Conservation (phyloP, 805 yeast species). For the Hanseniaspora jakobsenii region DNA sequence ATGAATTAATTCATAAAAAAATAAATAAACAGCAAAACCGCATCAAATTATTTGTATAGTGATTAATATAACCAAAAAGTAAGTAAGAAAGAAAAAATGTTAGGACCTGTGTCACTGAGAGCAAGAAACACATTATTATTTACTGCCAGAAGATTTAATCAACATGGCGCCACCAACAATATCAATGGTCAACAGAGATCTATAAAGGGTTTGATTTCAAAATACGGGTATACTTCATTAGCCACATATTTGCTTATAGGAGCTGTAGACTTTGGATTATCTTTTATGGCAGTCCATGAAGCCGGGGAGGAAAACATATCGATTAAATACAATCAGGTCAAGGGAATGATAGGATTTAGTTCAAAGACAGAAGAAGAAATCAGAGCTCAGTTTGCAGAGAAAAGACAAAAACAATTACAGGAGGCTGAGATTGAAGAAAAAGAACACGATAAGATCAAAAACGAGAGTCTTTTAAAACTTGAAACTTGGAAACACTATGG, state of each 20-base stretch:
- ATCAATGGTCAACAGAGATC: slow-evolving; percentile 2
- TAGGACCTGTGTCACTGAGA: too few species aligned
- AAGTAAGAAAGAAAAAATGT: too few species aligned
- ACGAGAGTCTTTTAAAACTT: background rate
- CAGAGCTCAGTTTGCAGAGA: slow-evolving; percentile 28
- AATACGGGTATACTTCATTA: slow-evolving; percentile 84
- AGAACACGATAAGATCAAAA: slow-evolving; percentile 1
- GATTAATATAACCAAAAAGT: too few species aligned
- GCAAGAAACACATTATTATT: too few species aligned
- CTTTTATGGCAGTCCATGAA: slow-evolving; percentile 72
- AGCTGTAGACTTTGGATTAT: slow-evolving; percentile 67
- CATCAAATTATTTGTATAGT: too few species aligned
- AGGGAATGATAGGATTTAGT: slow-evolving; percentile 53
- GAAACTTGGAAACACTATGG: slow-evolving; percentile 1
- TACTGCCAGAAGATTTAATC: too few species aligned
- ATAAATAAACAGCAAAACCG: too few species aligned
- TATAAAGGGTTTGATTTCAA: slow-evolving; percentile 54
- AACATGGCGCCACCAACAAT: slow-evolving; percentile 4
- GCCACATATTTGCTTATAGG: slow-evolving; percentile 72
- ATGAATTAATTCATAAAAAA: too few species aligned
- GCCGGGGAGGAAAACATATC: slow-evolving; percentile 74
- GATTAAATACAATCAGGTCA: slow-evolving; percentile 48
- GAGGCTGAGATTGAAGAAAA: slow-evolving; percentile 20
- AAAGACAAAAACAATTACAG: slow-evolving; percentile 22
- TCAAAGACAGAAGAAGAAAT: slow-evolving; percentile 33